Evolutionary conservation across 352 stramenopile species (phyloP).

Genomic region (Saprolegnia diclina): DNA sequence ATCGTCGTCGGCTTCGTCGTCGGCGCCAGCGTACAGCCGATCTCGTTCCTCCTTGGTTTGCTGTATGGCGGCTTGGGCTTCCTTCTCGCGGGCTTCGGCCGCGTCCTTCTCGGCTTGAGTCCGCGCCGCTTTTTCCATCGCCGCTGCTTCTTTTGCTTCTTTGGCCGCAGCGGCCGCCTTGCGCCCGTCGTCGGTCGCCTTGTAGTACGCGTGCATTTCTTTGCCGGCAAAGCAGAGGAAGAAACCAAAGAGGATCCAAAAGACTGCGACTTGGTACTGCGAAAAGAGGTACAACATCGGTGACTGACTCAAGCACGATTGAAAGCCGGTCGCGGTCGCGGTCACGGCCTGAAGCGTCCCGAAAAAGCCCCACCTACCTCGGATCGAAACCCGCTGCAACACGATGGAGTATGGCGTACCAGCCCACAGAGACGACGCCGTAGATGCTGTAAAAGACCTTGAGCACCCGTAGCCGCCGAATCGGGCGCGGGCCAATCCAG

Average conservation of each 20-base stretch:
- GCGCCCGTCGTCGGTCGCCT: slow-evolving; percentile 11
- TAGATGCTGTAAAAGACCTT: slow-evolving; percentile 61
- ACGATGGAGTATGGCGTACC: slow-evolving; percentile 25
- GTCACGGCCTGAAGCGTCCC: slow-evolving; percentile 51
- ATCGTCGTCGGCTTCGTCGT: slow-evolving; percentile 28
- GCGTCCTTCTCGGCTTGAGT: slow-evolving; percentile 37
- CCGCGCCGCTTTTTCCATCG: slow-evolving; percentile 32
- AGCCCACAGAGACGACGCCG: slow-evolving; percentile 48
- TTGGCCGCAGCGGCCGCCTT: slow-evolving; percentile 6
- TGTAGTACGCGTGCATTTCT: slow-evolving; percentile 35
- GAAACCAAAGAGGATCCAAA: slow-evolving; percentile 59
- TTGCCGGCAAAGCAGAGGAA: slow-evolving; percentile 49
- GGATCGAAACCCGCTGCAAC: neutral
- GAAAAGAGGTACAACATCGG: slow-evolving; percentile 62
- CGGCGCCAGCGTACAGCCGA: slow-evolving; percentile 41
- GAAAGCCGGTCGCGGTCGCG: slow-evolving; percentile 53
- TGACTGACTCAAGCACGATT: slow-evolving; percentile 62
- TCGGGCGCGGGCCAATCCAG: slow-evolving; percentile 57
- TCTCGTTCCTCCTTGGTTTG: slow-evolving; percentile 37
- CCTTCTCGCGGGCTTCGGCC: slow-evolving; percentile 31
- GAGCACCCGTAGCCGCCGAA: slow-evolving; percentile 49
- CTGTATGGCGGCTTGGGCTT: slow-evolving; percentile 36
- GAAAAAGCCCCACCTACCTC: slow-evolving; percentile 46
- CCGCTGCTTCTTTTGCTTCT: slow-evolving; percentile 24
- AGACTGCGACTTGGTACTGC: slow-evolving; percentile 62